Conservation (phyloP, 441 rosid species). For the Populus hybrid region DNA sequence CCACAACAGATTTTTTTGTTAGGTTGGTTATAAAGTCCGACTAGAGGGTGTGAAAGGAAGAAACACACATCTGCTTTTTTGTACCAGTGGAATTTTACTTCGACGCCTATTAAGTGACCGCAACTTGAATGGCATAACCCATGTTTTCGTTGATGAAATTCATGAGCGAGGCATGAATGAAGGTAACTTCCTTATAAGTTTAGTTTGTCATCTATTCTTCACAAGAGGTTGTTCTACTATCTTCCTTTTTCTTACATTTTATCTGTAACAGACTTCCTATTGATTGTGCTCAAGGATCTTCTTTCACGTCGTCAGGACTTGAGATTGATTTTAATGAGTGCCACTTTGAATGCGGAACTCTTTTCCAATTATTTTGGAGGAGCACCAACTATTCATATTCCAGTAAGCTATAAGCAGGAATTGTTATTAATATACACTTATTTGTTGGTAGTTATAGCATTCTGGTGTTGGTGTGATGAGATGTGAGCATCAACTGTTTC, state of each 20-base stretch:
- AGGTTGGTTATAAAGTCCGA: conserved; percentile 99
- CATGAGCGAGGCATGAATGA: no score
- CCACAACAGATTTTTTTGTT: conserved; percentile 53
- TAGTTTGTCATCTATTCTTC: no score
- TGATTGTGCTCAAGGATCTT: conserved; percentile 90
- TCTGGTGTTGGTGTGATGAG: neutral
- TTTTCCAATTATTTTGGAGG: no score
- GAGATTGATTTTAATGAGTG: no score
- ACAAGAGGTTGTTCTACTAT: neutral
- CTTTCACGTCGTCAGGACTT: no score
- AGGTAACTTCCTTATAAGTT: no score
- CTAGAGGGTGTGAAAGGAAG: conserved; percentile 95
- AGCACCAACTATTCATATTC: conserved; percentile 89
- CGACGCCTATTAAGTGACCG: conserved; percentile 85
- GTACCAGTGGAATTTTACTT: conserved; percentile 97
- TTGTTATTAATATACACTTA: conserved; percentile 10
- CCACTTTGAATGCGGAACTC: no score
- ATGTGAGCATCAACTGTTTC: neutral
- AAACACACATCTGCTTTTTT: conserved; percentile 89
- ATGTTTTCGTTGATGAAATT: no score
- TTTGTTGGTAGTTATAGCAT: conserved; percentile 1
- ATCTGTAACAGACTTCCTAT: conserved; percentile 65
- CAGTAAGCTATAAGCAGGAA: conserved; percentile 48
- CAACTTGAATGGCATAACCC: no score
- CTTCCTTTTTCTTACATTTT: neutral